Percentiles rank a stretch among this genome's conserved stretches.
These are phyloP conservation scores for Barnettozyma sp. DNA, from an alignment of 805 yeast species.

Conservation along the genomic window DNA sequence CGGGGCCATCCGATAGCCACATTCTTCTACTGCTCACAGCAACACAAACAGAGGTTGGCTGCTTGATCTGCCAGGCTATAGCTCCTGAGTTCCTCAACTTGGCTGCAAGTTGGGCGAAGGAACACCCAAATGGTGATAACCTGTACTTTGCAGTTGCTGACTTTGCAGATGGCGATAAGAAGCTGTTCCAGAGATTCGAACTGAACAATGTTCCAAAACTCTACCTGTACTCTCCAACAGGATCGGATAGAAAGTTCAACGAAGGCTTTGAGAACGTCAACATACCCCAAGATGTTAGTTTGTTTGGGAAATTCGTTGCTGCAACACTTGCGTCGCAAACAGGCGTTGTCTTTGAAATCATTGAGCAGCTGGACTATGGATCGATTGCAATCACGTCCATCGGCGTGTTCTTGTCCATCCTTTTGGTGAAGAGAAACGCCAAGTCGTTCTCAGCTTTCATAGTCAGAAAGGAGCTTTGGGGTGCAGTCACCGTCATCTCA, in stretches of 20 bases:
- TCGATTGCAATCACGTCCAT: slow-evolving; percentile 28
- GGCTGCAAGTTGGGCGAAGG: slow-evolving; percentile 57
- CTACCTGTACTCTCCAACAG: slow-evolving; percentile 51
- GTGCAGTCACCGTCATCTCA: slow-evolving; percentile 51
- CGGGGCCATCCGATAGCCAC: slow-evolving; percentile 62
- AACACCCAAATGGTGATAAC: slow-evolving; percentile 48
- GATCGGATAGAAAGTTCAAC: slow-evolving; percentile 33
- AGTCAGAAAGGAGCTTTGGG: slow-evolving; percentile 62
- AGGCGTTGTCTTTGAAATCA: slow-evolving; percentile 21
- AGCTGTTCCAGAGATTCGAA: slow-evolving; percentile 36
- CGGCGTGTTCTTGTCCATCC: slow-evolving; percentile 27
- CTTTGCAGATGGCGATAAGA: slow-evolving; percentile 47
- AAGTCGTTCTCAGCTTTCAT: slow-evolving; percentile 34
- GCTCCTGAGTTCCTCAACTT: slow-evolving; percentile 57
- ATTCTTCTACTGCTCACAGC: slow-evolving; percentile 72
- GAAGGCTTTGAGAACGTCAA: slow-evolving; percentile 25
- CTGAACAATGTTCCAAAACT: slow-evolving; percentile 76
- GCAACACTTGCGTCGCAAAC: slow-evolving; percentile 22
- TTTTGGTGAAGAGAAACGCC: slow-evolving; percentile 28
- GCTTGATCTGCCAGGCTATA: slow-evolving; percentile 64
- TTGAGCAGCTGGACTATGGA: slow-evolving; percentile 35
- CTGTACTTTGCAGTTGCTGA: slow-evolving; percentile 74
- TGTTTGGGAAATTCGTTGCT: slow-evolving; percentile 29
- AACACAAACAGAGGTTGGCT: slow-evolving; percentile 62
- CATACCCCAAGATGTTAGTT: slow-evolving; percentile 25